Evolutionary conservation across 495 filamentous ascomycete species (phyloP), one percentile per base, ranked within the genome.

Genomic region (Achaetomiella virescens): DNA sequence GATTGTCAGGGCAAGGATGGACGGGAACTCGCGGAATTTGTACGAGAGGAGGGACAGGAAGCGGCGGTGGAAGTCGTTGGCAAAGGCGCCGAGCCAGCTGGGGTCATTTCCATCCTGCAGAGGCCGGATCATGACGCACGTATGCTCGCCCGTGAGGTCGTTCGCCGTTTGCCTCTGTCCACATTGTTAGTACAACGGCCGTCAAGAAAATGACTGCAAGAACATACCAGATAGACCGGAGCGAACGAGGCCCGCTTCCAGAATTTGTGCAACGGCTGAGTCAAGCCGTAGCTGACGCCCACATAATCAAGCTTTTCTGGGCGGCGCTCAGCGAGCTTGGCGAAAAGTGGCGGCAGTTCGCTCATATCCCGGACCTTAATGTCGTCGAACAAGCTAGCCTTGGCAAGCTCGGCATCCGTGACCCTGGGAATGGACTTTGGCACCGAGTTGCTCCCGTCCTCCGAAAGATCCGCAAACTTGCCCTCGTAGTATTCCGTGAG

Each of bases 91-190:
- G 12, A 96, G 78, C 93, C 95, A 97, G 61, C 76, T 78, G 43
- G 74, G 77, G 60, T 96, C 90, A 12, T 73, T 80, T 43, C 78
- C 80, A 41, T 75, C 75, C 38, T 82, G 79, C 0, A 91, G 74
- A 6, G 88, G 85, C 49, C 89, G 84, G 31, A 99, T 80, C 95
- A 99, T 99, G 33, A 99, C 91, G 68, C 91, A 96, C 0, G 92
- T 91, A 63, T 99, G 92, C 73, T 99, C 95, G 58, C 95, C 95
- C 0, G 93, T 99, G 24, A 99, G 79, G 44, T 97, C 89, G 65
- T 97, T 97, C 6, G 95, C 76, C 3, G 95, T 99, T 78, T 99
- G 95, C 44, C 95, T 84, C 70, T 69, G 53, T 50, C 8, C 4
- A 20, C 1, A n/a, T 17, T 41, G 14, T 15, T 18, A 21, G 21